Evolutionary conservation across 495 filamentous ascomycete genomes (phyloP).

Genomic region (Jackrogersella minutella): DNA sequence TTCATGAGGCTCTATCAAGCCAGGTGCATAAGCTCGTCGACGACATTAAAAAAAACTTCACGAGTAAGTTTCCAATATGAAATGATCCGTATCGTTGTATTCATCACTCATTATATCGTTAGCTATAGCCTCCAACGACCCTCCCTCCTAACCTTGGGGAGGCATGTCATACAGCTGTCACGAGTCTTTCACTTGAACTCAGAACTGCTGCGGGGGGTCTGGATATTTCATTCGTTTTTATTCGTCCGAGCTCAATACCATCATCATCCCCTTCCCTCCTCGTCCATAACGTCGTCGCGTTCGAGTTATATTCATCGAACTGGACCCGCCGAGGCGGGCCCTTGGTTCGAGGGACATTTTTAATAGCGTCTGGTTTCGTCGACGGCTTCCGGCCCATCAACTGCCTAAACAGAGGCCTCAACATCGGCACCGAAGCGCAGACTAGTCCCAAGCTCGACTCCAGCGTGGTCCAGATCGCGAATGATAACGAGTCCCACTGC

Average conservation of each 20-base stretch:
- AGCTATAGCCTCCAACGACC: background rate
- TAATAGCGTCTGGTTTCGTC: constrained; percentile 29
- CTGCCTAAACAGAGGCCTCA: constrained; percentile 35
- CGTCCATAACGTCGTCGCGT: constrained; percentile 32
- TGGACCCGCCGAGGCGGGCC: background rate
- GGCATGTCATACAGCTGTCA: constrained; percentile 20
- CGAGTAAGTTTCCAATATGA: background rate
- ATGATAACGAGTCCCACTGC: constrained; percentile 37
- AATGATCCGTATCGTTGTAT: background rate
- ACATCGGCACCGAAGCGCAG: constrained; percentile 40
- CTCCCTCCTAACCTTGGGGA: background rate
- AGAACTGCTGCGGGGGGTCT: constrained; percentile 3
- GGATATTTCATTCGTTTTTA: constrained; percentile 13
- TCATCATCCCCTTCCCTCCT: constrained; percentile 11
- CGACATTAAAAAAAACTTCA: constrained; percentile 4
- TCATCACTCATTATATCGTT: constrained; percentile 29
- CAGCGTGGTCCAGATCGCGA: constrained; percentile 40
- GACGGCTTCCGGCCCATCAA: constrained; percentile 38
- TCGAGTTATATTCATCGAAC: constrained; percentile 24
- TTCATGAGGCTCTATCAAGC: background rate
- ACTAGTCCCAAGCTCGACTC: constrained; percentile 37
- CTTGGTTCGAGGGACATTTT: constrained; percentile 31
- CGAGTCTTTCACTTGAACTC: constrained; percentile 20
- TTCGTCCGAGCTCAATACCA: constrained; percentile 13
- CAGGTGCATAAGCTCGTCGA: background rate